Conservation (phyloP, 2,329 filamentous ascomycete species). For the Fusarium chlamydosporum region DNA sequence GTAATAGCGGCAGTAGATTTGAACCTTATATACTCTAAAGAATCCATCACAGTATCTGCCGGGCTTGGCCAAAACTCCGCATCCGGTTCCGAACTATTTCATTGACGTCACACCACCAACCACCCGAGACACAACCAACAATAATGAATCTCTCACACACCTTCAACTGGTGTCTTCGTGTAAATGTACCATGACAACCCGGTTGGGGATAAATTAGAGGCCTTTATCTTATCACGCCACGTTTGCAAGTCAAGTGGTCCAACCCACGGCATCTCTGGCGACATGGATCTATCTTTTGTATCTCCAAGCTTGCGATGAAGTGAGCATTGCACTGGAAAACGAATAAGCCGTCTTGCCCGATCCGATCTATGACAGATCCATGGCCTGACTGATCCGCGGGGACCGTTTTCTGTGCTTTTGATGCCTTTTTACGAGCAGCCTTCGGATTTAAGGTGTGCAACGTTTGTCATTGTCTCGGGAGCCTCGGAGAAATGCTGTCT, state of each 20-base stretch:
- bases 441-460: not conserved
- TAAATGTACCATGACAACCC: not conserved
- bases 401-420: not conserved
- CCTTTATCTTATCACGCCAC: not conserved
- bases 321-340: not conserved
- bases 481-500: not conserved
- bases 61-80: too few species aligned
- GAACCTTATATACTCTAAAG: too few species aligned
- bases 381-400: not conserved
- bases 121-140: not conserved
- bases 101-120: constrained; percentile 2
- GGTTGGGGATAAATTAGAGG: not conserved
- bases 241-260: not conserved
- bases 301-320: not conserved
- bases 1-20: not conserved
- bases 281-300: not conserved
- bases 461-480: constrained; percentile 1
- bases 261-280: not conserved
- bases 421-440: not conserved
- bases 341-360: not conserved
- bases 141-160: not conserved
- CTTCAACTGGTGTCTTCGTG: not conserved
- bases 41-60: too few species aligned
- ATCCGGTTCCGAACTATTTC: not conserved
- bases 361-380: not conserved